phyloP scores from a whole-genome alignment of 176 grass and related monocot species.

The Eleusine indica region DNA sequence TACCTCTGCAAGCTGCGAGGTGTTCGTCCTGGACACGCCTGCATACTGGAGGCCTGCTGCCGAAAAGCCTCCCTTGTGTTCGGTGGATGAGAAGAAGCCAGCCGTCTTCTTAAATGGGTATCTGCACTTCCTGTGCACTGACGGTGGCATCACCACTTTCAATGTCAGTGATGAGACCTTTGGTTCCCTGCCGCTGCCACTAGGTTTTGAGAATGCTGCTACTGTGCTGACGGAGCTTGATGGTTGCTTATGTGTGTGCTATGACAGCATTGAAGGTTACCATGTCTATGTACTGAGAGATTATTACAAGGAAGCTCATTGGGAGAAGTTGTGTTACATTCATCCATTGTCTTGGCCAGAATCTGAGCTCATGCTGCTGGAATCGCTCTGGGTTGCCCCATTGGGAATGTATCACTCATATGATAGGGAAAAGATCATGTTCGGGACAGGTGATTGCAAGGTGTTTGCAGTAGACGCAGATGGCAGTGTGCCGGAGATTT shows the following conservation, averaged over 20 bases:
- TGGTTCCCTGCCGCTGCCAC: slow-evolving; percentile 13
- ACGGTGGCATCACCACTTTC: slow-evolving; percentile 31
- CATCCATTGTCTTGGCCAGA: slow-evolving; percentile 19
- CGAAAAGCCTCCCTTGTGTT: background rate
- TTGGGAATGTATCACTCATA: slow-evolving; percentile 5
- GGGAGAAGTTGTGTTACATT: slow-evolving; percentile 29
- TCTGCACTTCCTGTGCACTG: slow-evolving; percentile 16
- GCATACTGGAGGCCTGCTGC: slow-evolving; percentile 22
- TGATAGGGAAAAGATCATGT: slow-evolving; percentile 28
- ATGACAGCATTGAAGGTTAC: slow-evolving; percentile 3
- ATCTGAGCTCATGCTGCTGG: background rate
- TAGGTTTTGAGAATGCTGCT: background rate
- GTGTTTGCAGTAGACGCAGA: slow-evolving; percentile 22
- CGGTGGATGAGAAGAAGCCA: background rate
- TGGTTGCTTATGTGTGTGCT: slow-evolving; percentile 25
- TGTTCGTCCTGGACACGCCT: slow-evolving; percentile 27
- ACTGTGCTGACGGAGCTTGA: slow-evolving; percentile 20
- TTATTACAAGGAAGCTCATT: slow-evolving; percentile 24
- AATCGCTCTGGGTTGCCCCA: slow-evolving; percentile 9
- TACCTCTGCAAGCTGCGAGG: slow-evolving; percentile 1
- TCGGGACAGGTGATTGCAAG: slow-evolving; percentile 28
- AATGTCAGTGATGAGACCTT: slow-evolving; percentile 28
- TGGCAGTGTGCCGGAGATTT: background rate
- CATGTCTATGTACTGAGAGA: slow-evolving; percentile 15
- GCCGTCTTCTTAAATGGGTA: slow-evolving; percentile 31